Evolutionary conservation across 345 rosid species (phyloP).

Genomic region (Lepidium africanum): DNA sequence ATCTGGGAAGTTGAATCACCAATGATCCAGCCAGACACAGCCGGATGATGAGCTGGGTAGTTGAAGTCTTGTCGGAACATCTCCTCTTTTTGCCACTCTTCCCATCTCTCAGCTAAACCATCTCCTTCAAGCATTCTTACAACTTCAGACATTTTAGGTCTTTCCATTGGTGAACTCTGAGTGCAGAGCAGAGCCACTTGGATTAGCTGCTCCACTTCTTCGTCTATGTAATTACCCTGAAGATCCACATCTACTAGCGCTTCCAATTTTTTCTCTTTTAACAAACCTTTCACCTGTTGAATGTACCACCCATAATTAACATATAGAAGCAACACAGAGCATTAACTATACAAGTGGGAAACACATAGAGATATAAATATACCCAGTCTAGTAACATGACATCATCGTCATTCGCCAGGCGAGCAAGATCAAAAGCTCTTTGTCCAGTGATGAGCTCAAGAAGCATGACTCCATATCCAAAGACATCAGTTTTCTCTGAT

Average conservation of each 20-base stretch:
- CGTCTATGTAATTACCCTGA: constrained; percentile 54
- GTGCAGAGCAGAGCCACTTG: constrained; percentile 96
- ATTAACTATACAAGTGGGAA: not conserved
- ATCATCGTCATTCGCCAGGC: constrained; percentile 91
- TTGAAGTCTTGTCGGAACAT: constrained; percentile 28
- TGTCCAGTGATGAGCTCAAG: constrained; percentile 92
- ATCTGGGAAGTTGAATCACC: constrained; percentile 31
- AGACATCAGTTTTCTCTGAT: constrained; percentile 95
- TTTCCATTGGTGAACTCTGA: constrained; percentile 73
- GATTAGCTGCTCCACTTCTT: constrained; percentile 81
- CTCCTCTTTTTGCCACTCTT: constrained; percentile 95
- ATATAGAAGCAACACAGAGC: not conserved
- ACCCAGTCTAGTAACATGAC: constrained; percentile 98
- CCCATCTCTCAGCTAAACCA: constrained; percentile 98
- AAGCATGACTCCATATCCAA: constrained; percentile 90
- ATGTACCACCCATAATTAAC: not conserved
- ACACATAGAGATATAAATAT: not conserved
- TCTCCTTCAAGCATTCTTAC: constrained; percentile 99
- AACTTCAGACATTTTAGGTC: constrained; percentile 96
- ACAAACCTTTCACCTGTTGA: constrained; percentile 86
- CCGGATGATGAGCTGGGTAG: constrained; percentile 17
- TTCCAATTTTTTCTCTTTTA: constrained; percentile 75
- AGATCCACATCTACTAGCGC: constrained; percentile 70
- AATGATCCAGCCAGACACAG: constrained; percentile 19
- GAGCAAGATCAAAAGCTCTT: constrained; percentile 87